These are phyloP conservation scores for Aspergillus tamarii DNA, from an alignment of 2,329 filamentous ascomycete species.

Conservation along the genomic window DNA sequence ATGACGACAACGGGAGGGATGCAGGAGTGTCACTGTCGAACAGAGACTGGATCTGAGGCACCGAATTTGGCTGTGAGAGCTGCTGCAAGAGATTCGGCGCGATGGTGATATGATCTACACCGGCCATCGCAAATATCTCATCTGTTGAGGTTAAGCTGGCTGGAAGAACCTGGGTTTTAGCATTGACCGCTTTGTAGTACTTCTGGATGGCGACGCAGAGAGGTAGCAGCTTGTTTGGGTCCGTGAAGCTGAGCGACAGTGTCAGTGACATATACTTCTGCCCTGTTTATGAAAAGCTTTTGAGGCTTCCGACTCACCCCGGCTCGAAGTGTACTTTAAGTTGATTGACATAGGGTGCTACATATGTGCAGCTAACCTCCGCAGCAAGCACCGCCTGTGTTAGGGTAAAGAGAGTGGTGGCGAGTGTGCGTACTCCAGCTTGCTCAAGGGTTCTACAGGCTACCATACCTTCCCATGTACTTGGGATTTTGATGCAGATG, in stretches of 20 bases:
- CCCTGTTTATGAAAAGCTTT: background rate
- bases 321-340: slow-evolving; percentile 63
- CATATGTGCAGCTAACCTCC: slow-evolving; percentile 62
- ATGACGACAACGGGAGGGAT: slow-evolving; percentile 17
- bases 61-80: slow-evolving; percentile 47
- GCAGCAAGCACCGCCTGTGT: slow-evolving; percentile 63
- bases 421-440: slow-evolving; percentile 61
- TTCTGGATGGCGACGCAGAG: slow-evolving; percentile 57
- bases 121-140: slow-evolving; percentile 62
- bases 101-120: slow-evolving; percentile 63
- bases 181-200: slow-evolving; percentile 52
- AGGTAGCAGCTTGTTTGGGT: slow-evolving; percentile 42
- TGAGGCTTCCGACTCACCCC: slow-evolving; percentile 22
- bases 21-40: slow-evolving; percentile 25
- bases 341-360: slow-evolving; percentile 68
- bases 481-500: slow-evolving; percentile 66
- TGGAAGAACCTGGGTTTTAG: slow-evolving; percentile 57
- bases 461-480: slow-evolving; percentile 65
- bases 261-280: background rate
- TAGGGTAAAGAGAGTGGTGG: slow-evolving; percentile 66
- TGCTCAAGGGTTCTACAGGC: slow-evolving; percentile 60
- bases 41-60: slow-evolving; percentile 34
- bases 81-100: slow-evolving; percentile 56
- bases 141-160: slow-evolving; percentile 61
- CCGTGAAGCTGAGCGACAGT: slow-evolving; percentile 25